A percentile compares a stretch with the other conserved stretches of the same genome.
These are phyloP conservation scores for Oropetium thomaeum DNA, from an alignment of 176 grass and related monocot genomes.

Conservation along the genomic window DNA sequence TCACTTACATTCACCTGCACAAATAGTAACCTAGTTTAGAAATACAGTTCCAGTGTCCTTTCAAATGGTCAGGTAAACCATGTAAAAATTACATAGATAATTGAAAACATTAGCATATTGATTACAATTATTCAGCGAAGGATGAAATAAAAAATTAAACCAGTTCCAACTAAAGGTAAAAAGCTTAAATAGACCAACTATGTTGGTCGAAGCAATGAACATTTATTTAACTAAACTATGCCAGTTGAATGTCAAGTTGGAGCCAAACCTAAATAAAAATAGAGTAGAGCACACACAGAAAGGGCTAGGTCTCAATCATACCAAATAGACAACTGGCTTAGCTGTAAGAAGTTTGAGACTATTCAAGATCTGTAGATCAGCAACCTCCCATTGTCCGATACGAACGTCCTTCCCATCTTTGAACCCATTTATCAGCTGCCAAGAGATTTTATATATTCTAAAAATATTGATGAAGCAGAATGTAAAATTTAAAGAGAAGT, in stretches of 20 bases:
- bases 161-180: no score
- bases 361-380: constrained; percentile 92
- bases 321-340: constrained; percentile 92
- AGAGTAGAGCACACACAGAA: no score
- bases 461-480: background rate
- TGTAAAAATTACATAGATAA: no score
- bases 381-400: constrained; percentile 84
- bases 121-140: no score
- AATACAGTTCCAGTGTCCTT: constrained; percentile 1
- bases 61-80: background rate
- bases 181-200: no score
- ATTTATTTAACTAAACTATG: no score
- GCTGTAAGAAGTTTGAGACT: constrained; percentile 84
- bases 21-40: constrained; percentile 11
- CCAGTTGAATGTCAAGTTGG: no score
- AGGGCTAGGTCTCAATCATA: no score
- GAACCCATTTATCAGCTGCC: constrained; percentile 63
- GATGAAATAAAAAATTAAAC: no score
- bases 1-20: constrained; percentile 98
- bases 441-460: constrained; percentile 6
- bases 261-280: no score
- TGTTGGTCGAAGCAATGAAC: no score
- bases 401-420: constrained; percentile 79
- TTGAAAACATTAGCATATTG: no score
- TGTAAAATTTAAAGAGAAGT: background rate